These are phyloP conservation scores for Psidium guajava DNA, from an alignment of 345 rosid species.

Conservation along the genomic window DNA sequence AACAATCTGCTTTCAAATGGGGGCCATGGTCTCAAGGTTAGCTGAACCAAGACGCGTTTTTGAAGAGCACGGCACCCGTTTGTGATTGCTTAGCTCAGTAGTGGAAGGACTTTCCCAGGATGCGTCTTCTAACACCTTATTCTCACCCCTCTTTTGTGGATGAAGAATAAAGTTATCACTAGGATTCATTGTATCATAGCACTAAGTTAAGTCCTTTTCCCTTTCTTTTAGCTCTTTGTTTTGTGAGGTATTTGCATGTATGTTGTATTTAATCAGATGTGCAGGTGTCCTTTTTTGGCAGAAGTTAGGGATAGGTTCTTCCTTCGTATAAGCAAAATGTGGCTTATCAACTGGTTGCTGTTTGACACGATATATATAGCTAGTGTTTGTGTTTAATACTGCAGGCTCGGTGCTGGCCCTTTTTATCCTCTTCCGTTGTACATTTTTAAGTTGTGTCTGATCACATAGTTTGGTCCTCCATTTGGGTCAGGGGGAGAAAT, in stretches of 20 bases:
- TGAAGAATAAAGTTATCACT: neutral
- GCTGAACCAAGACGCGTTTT: neutral
- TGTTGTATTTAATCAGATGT: neutral
- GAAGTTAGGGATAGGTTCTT: neutral
- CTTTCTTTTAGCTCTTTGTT: neutral
- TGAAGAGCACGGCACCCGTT: neutral
- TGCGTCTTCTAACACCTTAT: slow-evolving; percentile 12
- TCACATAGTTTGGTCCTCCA: neutral
- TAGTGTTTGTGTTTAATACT: neutral
- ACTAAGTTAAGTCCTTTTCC: neutral
- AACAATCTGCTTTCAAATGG: neutral
- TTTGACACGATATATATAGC: neutral
- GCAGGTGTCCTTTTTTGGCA: neutral
- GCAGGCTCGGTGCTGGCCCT: neutral
- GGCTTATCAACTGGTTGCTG: neutral
- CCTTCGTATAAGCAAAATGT: neutral
- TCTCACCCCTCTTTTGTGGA: neutral
- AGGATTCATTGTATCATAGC: neutral
- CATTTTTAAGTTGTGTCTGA: neutral
- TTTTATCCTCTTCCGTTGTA: neutral
- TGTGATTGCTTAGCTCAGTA: neutral
- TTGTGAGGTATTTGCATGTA: neutral
- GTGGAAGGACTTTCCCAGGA: slow-evolving; percentile 3
- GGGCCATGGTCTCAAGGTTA: neutral
- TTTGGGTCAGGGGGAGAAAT: neutral